Evolutionary conservation across 2,329 filamentous ascomycete species (phyloP).

Genomic region (Alternaria sp.): DNA sequence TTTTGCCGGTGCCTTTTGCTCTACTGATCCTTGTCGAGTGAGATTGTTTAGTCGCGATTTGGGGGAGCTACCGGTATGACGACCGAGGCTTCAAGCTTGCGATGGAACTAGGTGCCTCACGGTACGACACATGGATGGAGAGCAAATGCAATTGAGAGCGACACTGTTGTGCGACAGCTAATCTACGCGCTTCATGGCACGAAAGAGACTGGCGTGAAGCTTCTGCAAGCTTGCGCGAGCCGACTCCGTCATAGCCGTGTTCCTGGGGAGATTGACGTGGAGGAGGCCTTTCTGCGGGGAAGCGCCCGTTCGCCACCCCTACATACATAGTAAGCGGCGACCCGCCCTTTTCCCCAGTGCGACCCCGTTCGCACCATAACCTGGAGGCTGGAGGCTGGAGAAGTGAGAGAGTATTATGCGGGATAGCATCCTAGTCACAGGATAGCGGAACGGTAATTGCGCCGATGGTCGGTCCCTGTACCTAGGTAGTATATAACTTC

Average conservation of each 20-base stretch:
- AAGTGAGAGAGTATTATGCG: constrained; percentile 21
- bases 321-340: constrained; percentile 15
- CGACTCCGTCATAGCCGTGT: constrained; percentile 36
- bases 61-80: constrained; percentile 18
- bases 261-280: constrained; percentile 34
- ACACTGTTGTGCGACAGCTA: not conserved
- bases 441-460: constrained; percentile 25
- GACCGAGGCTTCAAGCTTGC: constrained; percentile 19
- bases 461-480: constrained; percentile 25
- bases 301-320: constrained; percentile 24
- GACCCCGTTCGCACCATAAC: constrained; percentile 19
- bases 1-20: constrained; percentile 16
- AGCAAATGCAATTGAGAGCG: constrained; percentile 4
- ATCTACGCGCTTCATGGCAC: not conserved
- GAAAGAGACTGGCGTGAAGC: constrained; percentile 2
- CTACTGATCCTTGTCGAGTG: constrained; percentile 11
- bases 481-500: constrained; percentile 22
- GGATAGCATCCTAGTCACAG: constrained; percentile 32
- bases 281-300: constrained; percentile 37
- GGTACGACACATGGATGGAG: not conserved
- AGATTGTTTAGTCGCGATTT: constrained; percentile 11
- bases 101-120: constrained; percentile 1
- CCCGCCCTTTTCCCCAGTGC: constrained; percentile 25
- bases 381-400: constrained; percentile 19
- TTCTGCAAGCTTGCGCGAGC: constrained; percentile 11